These are phyloP conservation scores for Emydomyces testavorans DNA, from an alignment of 2,329 filamentous ascomycete species.

Conservation along the genomic window DNA sequence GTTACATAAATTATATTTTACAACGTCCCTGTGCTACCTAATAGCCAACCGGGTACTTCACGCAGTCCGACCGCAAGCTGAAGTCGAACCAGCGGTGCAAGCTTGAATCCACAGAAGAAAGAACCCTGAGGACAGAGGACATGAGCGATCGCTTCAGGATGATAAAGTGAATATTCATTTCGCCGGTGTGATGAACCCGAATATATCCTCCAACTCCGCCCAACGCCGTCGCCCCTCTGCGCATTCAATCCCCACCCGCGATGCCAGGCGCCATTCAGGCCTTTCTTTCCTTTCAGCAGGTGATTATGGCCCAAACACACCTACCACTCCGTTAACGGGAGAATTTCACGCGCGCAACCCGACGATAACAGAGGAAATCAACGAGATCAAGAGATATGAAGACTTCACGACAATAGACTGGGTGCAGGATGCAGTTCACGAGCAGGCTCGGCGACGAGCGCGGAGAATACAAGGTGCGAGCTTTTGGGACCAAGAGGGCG, in stretches of 20 bases:
- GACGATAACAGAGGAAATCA: constrained; percentile 85
- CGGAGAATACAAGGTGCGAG: constrained; percentile 60
- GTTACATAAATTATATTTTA: no score
- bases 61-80: no score
- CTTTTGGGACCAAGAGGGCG: constrained; percentile 56
- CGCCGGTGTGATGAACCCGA: constrained; percentile 33
- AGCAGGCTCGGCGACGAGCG: constrained; percentile 69
- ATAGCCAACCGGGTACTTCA: no score
- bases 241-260: constrained; percentile 6
- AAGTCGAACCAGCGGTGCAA: no score
- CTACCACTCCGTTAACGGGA: constrained; percentile 21
- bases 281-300: constrained; percentile 42
- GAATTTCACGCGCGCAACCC: constrained; percentile 39
- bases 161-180: constrained; percentile 12
- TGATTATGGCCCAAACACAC: constrained; percentile 45
- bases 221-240: constrained; percentile 24
- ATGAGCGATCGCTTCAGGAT: constrained; percentile 10
- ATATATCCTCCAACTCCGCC: constrained; percentile 25
- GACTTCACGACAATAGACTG: constrained; percentile 96
- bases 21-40: no score
- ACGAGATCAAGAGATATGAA: constrained; percentile 95
- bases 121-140: neutral
- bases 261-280: constrained; percentile 38
- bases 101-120: neutral
- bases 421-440: constrained; percentile 92